Evolutionary conservation across 73 alveolate species (phyloP).

Genomic region (Tetrahymena borealis): DNA sequence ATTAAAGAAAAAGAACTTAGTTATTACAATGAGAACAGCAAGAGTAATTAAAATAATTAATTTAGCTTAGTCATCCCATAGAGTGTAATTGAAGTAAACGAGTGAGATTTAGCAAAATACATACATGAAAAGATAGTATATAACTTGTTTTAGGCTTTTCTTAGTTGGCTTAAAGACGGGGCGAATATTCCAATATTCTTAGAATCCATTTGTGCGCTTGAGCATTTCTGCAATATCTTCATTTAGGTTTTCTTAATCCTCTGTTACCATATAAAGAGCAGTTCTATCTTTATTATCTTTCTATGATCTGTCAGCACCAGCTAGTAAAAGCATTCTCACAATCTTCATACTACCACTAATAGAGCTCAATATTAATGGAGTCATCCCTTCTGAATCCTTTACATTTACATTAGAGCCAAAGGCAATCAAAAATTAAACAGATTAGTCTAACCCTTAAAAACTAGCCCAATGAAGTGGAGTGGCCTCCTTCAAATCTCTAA

Average conservation of each 20-base stretch:
- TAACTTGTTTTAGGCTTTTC: not conserved
- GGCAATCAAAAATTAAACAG: conserved; percentile 39
- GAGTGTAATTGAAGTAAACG: not conserved
- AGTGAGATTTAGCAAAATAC: not conserved
- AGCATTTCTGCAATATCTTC: conserved; percentile 17
- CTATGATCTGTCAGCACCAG: conserved; percentile 70
- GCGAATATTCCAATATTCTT: conserved; percentile 23
- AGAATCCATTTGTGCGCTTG: not conserved
- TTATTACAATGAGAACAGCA: not conserved
- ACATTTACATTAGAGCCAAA: conserved; percentile 61
- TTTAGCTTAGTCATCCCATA: not conserved
- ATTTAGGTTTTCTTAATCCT: conserved; percentile 28
- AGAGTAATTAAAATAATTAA: not conserved
- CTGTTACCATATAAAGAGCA: conserved; percentile 53
- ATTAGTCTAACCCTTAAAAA: conserved; percentile 70
- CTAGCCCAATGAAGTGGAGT: conserved; percentile 98
- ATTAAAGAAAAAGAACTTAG: conserved; percentile 20
- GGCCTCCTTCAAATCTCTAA: conserved; percentile 58
- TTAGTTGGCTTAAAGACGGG: conserved; percentile 19
- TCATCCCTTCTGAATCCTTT: conserved; percentile 75
- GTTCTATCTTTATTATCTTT: conserved; percentile 60
- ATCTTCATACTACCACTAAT: conserved; percentile 68
- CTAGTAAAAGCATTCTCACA: conserved; percentile 62
- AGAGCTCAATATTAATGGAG: conserved; percentile 87
- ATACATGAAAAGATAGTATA: not conserved